Evolutionary conservation across 192 early-diverging fungal genomes (phyloP), one percentile per base, ranked within the genome.

Genomic region (Coemansia sp.): DNA sequence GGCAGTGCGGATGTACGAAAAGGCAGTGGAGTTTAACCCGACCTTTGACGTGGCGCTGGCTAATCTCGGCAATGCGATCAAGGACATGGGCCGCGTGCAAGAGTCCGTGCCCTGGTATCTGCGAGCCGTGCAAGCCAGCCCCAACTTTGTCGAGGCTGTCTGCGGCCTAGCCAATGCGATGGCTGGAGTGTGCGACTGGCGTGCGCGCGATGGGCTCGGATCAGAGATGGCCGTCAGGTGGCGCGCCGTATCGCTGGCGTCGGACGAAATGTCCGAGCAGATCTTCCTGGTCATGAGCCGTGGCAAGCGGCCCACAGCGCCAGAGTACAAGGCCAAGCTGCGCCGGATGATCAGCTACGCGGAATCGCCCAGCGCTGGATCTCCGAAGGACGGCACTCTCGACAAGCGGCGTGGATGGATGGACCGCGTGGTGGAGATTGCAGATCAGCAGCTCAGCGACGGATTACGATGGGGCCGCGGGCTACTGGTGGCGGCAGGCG

Each of bases 41-140:
- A 86, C 88, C 17, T 97, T 97, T 59, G 94, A 94, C 66, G 94
- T 97, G 47, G 95, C 95, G 4, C 83, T 96, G 31, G 95, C 95
- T 43, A 97, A 97, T 62, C 84, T 97, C 25, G 95, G 94, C 22
- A 97, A 97, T 61, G 94, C 95, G 1, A 89, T 92, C 74, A 97
- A 97, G 74, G 95, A 97, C 70, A 85, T 94, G 67, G 94, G 95
- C 0, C 82, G 92, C 36, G 93, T 97, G 19, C 93, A 96, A 47
- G 95, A 97, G 29, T 90, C 91, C 31, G 89, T 96, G 6, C 85
- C 87, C 60, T 91, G 93, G 85, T 97, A 97, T 72, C 66, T 88
- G 47, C 89, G 93, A 24, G 93, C 95, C 0, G 87, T 95, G 12
- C 87, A 88, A 31, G 89, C 89, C 57, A 95, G 94, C 60, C 93